phyloP scores from a whole-genome alignment of 768 basidiomycete species.

The Kockovaella imperatae region DNA sequence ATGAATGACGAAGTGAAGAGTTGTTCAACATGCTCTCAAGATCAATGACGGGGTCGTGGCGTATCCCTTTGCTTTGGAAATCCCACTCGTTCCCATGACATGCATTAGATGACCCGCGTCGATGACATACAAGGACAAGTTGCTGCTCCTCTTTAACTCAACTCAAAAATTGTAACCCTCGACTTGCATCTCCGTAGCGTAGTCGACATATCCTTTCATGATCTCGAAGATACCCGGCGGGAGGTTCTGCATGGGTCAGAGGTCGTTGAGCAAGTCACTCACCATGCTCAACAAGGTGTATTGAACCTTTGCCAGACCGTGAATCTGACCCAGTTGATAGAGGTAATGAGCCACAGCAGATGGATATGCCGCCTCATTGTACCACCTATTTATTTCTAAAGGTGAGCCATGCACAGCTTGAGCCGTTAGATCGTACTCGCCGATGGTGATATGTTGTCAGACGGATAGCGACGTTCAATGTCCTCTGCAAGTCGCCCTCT shows the following conservation, averaged over 20 bases:
- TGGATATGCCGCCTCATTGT: constrained; percentile 61
- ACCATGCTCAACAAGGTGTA: constrained; percentile 92
- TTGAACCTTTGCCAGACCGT: constrained; percentile 87
- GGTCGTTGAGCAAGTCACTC: constrained; percentile 1
- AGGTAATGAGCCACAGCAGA: constrained; percentile 81
- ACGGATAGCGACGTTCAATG: constrained; percentile 83
- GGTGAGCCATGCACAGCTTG: constrained; percentile 6
- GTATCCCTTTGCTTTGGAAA: too few species aligned
- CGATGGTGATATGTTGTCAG: constrained; percentile 78
- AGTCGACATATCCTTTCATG: constrained; percentile 84
- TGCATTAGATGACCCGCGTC: too few species aligned
- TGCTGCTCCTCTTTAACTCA: too few species aligned
- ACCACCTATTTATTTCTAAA: too few species aligned
- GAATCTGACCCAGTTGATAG: constrained; percentile 86
- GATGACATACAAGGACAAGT: too few species aligned
- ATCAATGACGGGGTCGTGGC: too few species aligned
- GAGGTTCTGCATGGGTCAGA: constrained; percentile 48
- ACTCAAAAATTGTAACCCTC: constrained; percentile 4
- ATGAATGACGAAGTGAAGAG: constrained; percentile 2
- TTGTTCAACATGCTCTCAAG: not conserved
- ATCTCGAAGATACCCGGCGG: constrained; percentile 84
- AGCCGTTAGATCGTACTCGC: constrained; percentile 45
- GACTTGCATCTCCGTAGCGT: constrained; percentile 52
- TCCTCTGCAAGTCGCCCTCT: constrained; percentile 85
- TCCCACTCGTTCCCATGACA: too few species aligned